Conservation (phyloP, 2,329 filamentous ascomycete genomes). For the Trichoderma sp. region DNA sequence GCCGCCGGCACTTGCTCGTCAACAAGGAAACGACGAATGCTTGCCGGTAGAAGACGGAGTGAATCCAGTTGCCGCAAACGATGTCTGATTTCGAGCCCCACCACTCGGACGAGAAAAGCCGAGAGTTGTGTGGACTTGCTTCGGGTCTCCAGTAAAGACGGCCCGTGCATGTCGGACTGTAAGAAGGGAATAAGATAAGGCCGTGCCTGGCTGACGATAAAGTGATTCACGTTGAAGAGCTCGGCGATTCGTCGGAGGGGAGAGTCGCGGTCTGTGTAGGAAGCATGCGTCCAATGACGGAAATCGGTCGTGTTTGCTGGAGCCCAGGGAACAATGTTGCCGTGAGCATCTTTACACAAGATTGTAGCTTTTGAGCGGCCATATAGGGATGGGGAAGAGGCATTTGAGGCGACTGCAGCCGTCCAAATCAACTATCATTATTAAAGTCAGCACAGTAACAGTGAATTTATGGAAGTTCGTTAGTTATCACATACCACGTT, state of each 20-base stretch:
- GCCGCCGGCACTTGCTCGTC: slow-evolving; percentile 80
- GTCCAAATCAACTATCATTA: slow-evolving; percentile 70
- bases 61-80: slow-evolving; percentile 79
- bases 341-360: slow-evolving; percentile 75
- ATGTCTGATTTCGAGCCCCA: slow-evolving; percentile 77
- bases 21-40: slow-evolving; percentile 73
- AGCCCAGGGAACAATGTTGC: slow-evolving; percentile 73
- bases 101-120: slow-evolving; percentile 63
- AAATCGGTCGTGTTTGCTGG: slow-evolving; percentile 63
- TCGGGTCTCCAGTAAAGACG: slow-evolving; percentile 61
- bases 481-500: slow-evolving; percentile 71
- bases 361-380: slow-evolving; percentile 64
- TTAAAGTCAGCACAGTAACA: slow-evolving; percentile 20
- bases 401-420: slow-evolving; percentile 75
- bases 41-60: slow-evolving; percentile 68
- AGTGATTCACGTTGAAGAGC: slow-evolving; percentile 92
- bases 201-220: slow-evolving; percentile 88
- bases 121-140: slow-evolving; percentile 59
- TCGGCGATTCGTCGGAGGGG: slow-evolving; percentile 72
- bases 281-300: slow-evolving; percentile 66
- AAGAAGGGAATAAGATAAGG: slow-evolving; percentile 88
- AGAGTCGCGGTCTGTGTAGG: slow-evolving; percentile 65
- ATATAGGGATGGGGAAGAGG: slow-evolving; percentile 64
- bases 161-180: slow-evolving; percentile 76
- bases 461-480: not conserved